Percentiles rank a stretch among this genome's conserved stretches.
phyloP scores from a whole-genome alignment of 345 rosid species.

The Theobroma cacao region DNA sequence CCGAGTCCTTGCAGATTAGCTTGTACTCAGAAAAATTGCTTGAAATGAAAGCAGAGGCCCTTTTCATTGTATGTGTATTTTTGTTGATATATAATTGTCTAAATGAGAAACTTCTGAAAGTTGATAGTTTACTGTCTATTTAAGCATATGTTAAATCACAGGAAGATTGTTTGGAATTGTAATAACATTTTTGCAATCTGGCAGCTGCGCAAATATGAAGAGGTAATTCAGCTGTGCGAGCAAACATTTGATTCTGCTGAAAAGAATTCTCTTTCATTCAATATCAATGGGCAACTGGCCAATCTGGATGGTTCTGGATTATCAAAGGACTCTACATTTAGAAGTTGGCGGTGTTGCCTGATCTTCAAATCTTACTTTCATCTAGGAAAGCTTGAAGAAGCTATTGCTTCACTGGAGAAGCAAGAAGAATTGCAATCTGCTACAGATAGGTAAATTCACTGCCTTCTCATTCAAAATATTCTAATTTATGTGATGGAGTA shows the following conservation, averaged over 20 bases:
- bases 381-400: conserved; percentile 92
- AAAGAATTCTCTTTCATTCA: conserved; percentile 45
- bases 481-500: conserved; percentile 12
- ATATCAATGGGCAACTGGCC: conserved; percentile 24
- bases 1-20: conserved; percentile 67
- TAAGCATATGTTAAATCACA: neutral
- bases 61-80: conserved; percentile 56
- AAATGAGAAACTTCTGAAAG: neutral
- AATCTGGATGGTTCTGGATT: conserved; percentile 39
- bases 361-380: conserved; percentile 73
- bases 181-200: conserved; percentile 30
- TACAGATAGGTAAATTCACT: conserved; percentile 43
- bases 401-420: conserved; percentile 63
- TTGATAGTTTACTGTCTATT: neutral
- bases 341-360: conserved; percentile 64
- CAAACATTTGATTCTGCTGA: conserved; percentile 72
- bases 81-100: neutral
- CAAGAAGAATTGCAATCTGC: conserved; percentile 43
- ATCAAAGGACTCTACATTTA: conserved; percentile 41
- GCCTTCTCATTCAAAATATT: neutral
- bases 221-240: conserved; percentile 76
- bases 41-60: conserved; percentile 80
- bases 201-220: conserved; percentile 87
- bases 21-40: conserved; percentile 69
- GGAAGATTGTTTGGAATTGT: neutral